Base-by-base conservation (phyloP, 2,329 filamentous ascomycete genomes). In the Trichoderma brevicompactum region DNA sequence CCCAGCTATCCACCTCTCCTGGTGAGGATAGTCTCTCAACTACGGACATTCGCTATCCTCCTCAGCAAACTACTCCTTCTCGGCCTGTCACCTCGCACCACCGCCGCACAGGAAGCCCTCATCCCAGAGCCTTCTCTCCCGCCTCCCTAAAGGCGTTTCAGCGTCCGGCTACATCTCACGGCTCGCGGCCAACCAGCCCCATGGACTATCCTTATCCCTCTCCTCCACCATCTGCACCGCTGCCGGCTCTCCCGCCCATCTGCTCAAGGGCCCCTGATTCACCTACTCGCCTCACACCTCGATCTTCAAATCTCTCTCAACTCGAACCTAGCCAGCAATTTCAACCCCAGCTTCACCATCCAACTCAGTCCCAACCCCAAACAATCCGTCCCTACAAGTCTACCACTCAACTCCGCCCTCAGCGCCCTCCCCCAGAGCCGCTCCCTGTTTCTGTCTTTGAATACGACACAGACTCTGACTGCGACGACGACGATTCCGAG, bases 361-460 rank as follows among this genome's bases (percentile, higher is more conserved):
- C 23, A 28, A 28, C 23, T 54, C 28, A 41, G 10, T 9, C 36
- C 3, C 52, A 2, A 28, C 38, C n/a, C 17, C 50, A 48, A 13
- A 48, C 41, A n/a, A 69, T 72, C 32, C 67, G 69, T 12, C 67
- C 69, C 48, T 73, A 70, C 68, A 74, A 73, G 65, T 76, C 76
- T 15, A 69, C 53, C 59, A 9, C 53, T 69, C 52, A 70, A 69
- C 9, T 70, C 67, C 68, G 71, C 49, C 62, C 67, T 53, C 69
- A 70, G 7, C 66, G 70, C 32, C 40, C 72, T 72, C 52, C 66
- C 66, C 55, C 40, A 17, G 61, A 54, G 13, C 68, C 71, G 9
- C 72, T 78, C 46, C 70, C 70, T 12, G 68, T 69, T n/a, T 84
- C 82, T 2, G 79, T 84, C 28, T 85, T 85, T 67, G 82, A 84